A percentile compares a stretch with the other conserved stretches of the same genome.
Evolutionary conservation across 208 protist genomes (phyloP).

Genomic region (Acanthamoeba polyphaga): DNA sequence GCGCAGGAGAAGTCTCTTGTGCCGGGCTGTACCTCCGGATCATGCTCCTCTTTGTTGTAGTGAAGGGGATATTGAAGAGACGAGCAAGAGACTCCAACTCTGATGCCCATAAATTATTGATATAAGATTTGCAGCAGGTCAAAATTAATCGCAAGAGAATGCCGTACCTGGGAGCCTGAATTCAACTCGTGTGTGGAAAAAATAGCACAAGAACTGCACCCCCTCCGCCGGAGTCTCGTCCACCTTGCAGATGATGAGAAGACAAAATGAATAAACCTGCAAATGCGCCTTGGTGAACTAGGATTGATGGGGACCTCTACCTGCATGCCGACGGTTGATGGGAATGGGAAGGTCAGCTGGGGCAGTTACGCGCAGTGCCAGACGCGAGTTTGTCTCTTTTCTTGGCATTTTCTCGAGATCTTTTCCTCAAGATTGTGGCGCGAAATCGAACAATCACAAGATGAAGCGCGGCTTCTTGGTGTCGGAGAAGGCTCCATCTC

Average conservation of each 20-base stretch:
- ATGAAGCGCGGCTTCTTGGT: conserved; percentile 47
- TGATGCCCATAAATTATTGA: background rate
- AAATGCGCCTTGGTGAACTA: no score
- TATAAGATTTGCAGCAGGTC: background rate
- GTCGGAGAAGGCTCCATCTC: background rate
- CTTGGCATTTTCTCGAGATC: background rate
- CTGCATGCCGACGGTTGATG: no score
- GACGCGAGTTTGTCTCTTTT: background rate
- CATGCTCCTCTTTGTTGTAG: conserved; percentile 52
- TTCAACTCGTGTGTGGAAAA: conserved; percentile 51
- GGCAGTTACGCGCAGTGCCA: background rate
- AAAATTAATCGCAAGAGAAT: background rate
- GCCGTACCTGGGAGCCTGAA: conserved; percentile 12
- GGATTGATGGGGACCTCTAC: no score
- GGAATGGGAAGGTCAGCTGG: no score
- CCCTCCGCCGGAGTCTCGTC: conserved; percentile 3
- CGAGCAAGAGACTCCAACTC: conserved; percentile 54
- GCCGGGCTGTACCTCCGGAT: background rate
- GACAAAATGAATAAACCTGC: background rate
- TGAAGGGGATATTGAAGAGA: conserved; percentile 24
- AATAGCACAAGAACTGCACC: conserved; percentile 57
- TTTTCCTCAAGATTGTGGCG: background rate
- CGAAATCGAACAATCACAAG: background rate
- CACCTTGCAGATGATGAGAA: background rate
- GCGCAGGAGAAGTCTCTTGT: no score